Evolutionary conservation across 1,284 basidiomycete genomes (phyloP).

Genomic region (Malassezia caprae): DNA sequence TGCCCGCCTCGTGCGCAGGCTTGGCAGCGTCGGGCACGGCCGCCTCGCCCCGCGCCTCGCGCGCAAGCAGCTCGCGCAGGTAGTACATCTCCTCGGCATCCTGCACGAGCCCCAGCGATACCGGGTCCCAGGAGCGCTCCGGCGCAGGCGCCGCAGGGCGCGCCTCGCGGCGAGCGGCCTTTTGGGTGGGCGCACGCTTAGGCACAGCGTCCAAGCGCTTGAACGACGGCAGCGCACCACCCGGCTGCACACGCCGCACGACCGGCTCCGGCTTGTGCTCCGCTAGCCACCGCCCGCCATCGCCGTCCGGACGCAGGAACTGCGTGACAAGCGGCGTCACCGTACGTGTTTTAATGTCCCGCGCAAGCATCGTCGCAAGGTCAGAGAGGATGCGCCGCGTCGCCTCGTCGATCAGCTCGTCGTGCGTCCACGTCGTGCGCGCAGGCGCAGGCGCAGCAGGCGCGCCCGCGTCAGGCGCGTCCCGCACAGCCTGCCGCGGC

Average conservation of each 20-base stretch:
- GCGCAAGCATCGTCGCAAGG: slow-evolving; percentile 57
- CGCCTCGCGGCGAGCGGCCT: neutral
- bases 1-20: slow-evolving; percentile 60
- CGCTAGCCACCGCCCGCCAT: slow-evolving; percentile 34
- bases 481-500: neutral
- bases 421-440: slow-evolving; percentile 53
- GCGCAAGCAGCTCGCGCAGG: slow-evolving; percentile 59
- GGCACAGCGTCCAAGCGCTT: slow-evolving; percentile 26
- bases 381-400: slow-evolving; percentile 59
- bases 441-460: no score
- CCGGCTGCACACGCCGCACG: neutral
- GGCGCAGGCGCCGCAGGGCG: neutral
- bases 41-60: slow-evolving; percentile 32
- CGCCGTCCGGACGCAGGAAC: slow-evolving; percentile 53
- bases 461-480: no score
- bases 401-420: slow-evolving; percentile 59
- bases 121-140: slow-evolving; percentile 1
- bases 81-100: slow-evolving; percentile 90
- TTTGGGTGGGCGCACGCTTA: slow-evolving; percentile 9
- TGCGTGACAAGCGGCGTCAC: slow-evolving; percentile 57
- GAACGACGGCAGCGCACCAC: neutral
- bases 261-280: slow-evolving; percentile 14
- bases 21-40: slow-evolving; percentile 8
- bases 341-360: slow-evolving; percentile 61
- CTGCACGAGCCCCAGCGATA: slow-evolving; percentile 55